phyloP scores from a whole-genome alignment of 768 basidiomycete species.

The Dendrothele bispora region DNA sequence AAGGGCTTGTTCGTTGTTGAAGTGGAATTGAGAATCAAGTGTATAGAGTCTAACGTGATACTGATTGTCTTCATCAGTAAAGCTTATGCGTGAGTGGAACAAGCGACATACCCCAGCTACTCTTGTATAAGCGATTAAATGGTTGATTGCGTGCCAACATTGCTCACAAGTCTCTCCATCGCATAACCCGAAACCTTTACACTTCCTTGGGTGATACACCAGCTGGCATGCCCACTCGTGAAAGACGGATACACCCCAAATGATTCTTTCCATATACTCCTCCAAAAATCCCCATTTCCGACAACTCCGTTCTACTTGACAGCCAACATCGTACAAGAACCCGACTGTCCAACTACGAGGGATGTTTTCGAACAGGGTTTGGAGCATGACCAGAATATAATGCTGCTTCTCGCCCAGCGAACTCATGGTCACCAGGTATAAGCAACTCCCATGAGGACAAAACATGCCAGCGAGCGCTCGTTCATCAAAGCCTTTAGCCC shows the following conservation, averaged over 20 bases:
- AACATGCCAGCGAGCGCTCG: slow-evolving; percentile 36
- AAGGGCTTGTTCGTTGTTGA: slow-evolving; percentile 8
- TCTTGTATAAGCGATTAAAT: slow-evolving; percentile 16
- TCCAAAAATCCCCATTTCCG: slow-evolving; percentile 24
- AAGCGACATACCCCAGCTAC: slow-evolving; percentile 21
- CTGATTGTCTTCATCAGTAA: slow-evolving; percentile 4
- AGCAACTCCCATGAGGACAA: slow-evolving; percentile 32
- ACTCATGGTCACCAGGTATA: slow-evolving; percentile 36
- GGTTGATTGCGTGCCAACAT: slow-evolving; percentile 21
- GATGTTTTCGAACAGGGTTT: slow-evolving; percentile 30
- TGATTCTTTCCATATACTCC: slow-evolving; percentile 20
- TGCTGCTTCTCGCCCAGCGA: slow-evolving; percentile 33
- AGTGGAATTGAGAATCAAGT: slow-evolving; percentile 12
- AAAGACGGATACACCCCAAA: slow-evolving; percentile 30
- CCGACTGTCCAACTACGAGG: slow-evolving; percentile 25
- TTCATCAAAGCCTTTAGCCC: slow-evolving; percentile 27
- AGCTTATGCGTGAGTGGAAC: slow-evolving; percentile 1
- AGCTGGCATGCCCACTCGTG: slow-evolving; percentile 40
- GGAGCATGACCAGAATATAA: slow-evolving; percentile 28
- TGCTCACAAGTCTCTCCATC: slow-evolving; percentile 28
- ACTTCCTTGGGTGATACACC: slow-evolving; percentile 33
- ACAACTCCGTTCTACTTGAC: slow-evolving; percentile 28
- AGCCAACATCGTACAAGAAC: slow-evolving; percentile 36
- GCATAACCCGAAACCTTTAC: slow-evolving; percentile 19
- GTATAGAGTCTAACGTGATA: slow-evolving; percentile 14